phyloP scores from a whole-genome alignment of 2,329 filamentous ascomycete species.

The Clarireedia paspali region DNA sequence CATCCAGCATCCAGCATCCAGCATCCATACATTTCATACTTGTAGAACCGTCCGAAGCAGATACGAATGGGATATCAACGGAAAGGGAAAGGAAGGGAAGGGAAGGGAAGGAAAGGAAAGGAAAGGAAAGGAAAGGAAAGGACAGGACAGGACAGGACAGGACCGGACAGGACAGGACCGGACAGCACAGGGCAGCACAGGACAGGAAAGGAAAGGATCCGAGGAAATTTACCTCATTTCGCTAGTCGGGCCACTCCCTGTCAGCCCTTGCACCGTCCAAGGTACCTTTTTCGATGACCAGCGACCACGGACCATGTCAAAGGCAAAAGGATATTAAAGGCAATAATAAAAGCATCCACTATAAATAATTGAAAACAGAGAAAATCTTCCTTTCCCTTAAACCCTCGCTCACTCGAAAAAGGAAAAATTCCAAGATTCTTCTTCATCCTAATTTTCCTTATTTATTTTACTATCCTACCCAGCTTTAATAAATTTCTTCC shows the following conservation, averaged over 20 bases:
- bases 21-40: no score
- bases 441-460: background rate
- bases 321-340: background rate
- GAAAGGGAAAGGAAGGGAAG: background rate
- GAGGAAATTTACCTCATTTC: slow-evolving; percentile 6
- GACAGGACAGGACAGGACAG: background rate
- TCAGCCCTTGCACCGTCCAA: no score
- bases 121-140: background rate
- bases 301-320: background rate
- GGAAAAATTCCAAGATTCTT: slow-evolving; percentile 4
- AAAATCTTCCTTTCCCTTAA: background rate
- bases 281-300: no score
- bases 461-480: background rate
- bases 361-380: background rate
- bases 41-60: no score
- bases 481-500: background rate
- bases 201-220: background rate
- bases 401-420: slow-evolving; percentile 1
- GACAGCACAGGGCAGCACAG: background rate
- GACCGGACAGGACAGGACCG: no score
- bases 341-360: background rate
- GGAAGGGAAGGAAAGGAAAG: background rate
- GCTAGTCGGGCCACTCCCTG: slow-evolving; percentile 1
- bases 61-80: background rate
- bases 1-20: no score